phyloP scores from a whole-genome alignment of 2,329 filamentous ascomycete genomes.

The Fusarium chaquense region DNA sequence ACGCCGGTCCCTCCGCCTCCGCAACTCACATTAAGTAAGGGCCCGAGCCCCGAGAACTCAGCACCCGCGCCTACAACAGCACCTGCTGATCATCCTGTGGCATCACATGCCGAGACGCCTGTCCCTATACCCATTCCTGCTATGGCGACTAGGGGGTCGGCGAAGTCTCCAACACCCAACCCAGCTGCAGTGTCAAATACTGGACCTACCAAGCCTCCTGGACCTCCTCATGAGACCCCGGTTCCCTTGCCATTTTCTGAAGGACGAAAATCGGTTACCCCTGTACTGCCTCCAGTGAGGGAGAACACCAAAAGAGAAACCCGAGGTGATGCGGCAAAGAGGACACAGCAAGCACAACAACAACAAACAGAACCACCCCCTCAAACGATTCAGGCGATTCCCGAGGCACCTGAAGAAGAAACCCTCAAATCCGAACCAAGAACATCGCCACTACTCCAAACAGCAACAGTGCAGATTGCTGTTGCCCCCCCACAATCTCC shows the following conservation, averaged over 20 bases:
- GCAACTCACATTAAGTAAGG: constrained; percentile 50
- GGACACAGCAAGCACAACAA: constrained; percentile 52
- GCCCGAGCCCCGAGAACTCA: constrained; percentile 41
- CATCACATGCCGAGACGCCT: constrained; percentile 56
- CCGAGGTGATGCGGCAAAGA: constrained; percentile 59
- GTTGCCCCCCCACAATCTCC: constrained; percentile 14
- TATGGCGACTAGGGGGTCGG: constrained; percentile 47
- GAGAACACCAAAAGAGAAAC: constrained; percentile 59
- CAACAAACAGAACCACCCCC: constrained; percentile 22
- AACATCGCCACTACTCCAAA: constrained; percentile 36
- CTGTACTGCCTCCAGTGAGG: constrained; percentile 49
- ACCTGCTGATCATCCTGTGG: constrained; percentile 31
- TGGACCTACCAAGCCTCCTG: constrained; percentile 49
- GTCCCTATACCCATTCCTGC: constrained; percentile 55
- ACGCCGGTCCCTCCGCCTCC: constrained; percentile 65
- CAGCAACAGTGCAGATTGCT: constrained; percentile 33
- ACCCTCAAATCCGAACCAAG: constrained; percentile 42
- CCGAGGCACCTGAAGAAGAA: constrained; percentile 25
- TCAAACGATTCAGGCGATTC: constrained; percentile 12
- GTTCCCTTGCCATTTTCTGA: constrained; percentile 54
- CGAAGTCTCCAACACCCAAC: constrained; percentile 50
- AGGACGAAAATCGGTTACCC: constrained; percentile 50
- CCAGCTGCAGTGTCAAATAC: constrained; percentile 45
- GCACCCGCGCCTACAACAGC: constrained; percentile 37
- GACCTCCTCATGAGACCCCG: constrained; percentile 50